Evolutionary conservation across 441 rosid genomes (phyloP).

Genomic region (Bruguiera hainesii): DNA sequence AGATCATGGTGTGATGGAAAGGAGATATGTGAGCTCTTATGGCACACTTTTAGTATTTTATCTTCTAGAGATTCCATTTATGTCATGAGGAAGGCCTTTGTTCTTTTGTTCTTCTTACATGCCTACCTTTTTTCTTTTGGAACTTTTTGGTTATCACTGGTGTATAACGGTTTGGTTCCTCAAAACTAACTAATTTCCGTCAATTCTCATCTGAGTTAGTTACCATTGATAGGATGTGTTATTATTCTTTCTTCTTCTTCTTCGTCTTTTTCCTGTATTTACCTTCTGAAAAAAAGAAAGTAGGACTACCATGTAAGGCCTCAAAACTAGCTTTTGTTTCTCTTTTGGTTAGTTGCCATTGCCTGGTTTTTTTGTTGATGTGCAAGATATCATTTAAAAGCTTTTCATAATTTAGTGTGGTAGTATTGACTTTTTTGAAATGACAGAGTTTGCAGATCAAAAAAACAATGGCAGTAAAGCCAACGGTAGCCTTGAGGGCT

Average conservation of each 20-base stretch:
- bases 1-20: neutral
- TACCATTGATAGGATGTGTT: too few species aligned
- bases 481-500: conserved; percentile 89
- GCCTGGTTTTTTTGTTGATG: neutral
- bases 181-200: too few species aligned
- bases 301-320: too few species aligned
- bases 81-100: neutral
- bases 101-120: neutral
- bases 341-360: neutral
- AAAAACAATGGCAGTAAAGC: conserved; percentile 68
- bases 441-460: conserved; percentile 25
- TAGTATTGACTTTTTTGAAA: neutral
- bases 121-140: neutral
- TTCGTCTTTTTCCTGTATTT: too few species aligned
- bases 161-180: too few species aligned
- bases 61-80: neutral
- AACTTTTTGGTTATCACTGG: neutral
- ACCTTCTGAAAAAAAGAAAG: too few species aligned
- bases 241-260: too few species aligned
- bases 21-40: neutral
- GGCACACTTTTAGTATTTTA: neutral
- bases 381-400: neutral
- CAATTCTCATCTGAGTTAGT: too few species aligned
- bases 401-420: neutral
- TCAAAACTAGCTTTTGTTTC: too few species aligned